Base-by-base conservation (phyloP, 441 rosid species). In the Arabidopsis hybrid region DNA sequence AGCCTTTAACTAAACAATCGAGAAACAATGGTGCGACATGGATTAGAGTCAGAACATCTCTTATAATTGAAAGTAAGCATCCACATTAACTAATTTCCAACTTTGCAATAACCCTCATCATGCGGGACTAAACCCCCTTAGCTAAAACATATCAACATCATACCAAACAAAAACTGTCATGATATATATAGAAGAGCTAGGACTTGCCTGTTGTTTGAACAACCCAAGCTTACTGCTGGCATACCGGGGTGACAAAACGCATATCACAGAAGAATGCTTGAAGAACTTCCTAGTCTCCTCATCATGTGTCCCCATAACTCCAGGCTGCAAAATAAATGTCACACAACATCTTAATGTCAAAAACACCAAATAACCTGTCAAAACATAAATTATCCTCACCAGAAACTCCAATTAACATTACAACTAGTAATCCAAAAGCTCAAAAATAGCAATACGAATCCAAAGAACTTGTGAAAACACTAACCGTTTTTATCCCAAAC, bases 281-380 rank as follows among this genome's bases (percentile, higher is more conserved):
- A 94, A 90, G 76, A 89, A 91, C 80, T 86, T 90, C 69, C 67
- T 63, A 2, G 96, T 89, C 65, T 91, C 97, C 82, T 94, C 98
- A 71, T 94, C 98, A 65, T 94, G 98, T 8, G 98, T 94, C 57
- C 57, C 71, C 97, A 94, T 93, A 62, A 87, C 79, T 72, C 98
- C 98, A 68, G 50, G 46, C 98, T 93, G 89, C 86, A 42, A 65
- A 62, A 13, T 10, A 21, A 4, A 31, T 0, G 18, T 8, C 59
- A 69, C 2, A 69, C 60, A 70, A 18, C 52, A 73, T 45, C 38
- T 59, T 16, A 67, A 74, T 21, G 26, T 21, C 26, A 21, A 21
- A 21, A 21, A 21, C 26, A 21, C 26, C 26, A 21, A 21, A 21
- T 21, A 21, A 21, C 26, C 26, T 5, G 9, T 3, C 36, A 1